Evolutionary conservation across 176 grass and related monocot genomes (phyloP).

Genomic region (Pharus latifolius): DNA sequence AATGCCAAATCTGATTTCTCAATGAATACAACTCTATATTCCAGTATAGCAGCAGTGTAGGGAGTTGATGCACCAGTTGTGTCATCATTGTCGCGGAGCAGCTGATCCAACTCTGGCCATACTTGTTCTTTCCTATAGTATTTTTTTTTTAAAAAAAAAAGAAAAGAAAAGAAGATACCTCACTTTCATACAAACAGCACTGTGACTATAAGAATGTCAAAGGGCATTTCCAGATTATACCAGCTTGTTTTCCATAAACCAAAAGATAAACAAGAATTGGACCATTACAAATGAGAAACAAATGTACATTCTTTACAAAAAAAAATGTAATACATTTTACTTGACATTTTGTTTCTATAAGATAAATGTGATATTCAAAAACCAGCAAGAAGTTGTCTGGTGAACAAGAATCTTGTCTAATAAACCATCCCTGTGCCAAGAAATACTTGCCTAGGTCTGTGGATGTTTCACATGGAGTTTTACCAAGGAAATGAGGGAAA

Average conservation of each 20-base stretch:
- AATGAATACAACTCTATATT: slow-evolving; percentile 75
- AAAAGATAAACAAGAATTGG: background rate
- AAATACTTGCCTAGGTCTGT: background rate
- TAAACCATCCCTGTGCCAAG: background rate
- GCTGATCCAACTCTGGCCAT: slow-evolving; percentile 84
- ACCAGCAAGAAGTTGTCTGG: background rate
- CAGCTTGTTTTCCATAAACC: background rate
- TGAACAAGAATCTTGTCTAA: too few relatives aligned
- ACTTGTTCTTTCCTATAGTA: slow-evolving; percentile 87
- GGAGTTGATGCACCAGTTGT: slow-evolving; percentile 58
- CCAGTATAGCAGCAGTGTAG: slow-evolving; percentile 88
- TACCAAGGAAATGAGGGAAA: background rate
- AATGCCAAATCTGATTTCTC: slow-evolving; percentile 35
- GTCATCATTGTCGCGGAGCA: slow-evolving; percentile 65
- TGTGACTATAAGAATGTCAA: background rate
- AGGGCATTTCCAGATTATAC: background rate
- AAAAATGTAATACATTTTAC: background rate
- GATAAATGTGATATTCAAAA: background rate
- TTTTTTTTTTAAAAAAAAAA: too few relatives aligned
- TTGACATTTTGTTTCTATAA: too few relatives aligned
- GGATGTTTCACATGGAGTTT: background rate
- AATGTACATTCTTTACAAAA: background rate
- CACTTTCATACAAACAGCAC: background rate
- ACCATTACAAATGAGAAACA: background rate
- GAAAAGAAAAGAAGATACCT: background rate